Percentiles rank a stretch among this genome's conserved stretches.
Conservation (phyloP, 805 yeast species). For the Candida ascalaphidarum region DNA sequence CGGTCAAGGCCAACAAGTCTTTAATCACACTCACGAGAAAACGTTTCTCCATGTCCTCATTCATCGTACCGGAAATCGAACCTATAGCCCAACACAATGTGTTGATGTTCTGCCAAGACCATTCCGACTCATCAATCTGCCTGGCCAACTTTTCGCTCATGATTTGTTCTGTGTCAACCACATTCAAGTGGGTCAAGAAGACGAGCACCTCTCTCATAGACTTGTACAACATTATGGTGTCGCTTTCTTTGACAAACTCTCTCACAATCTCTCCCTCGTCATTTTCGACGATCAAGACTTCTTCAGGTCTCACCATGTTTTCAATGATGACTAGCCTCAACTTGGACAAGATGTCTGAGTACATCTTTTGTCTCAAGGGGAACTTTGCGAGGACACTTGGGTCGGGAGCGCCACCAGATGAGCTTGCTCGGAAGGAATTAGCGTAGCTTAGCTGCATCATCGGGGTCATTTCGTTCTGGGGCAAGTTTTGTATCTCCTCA, state of each 20-base stretch:
- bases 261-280: slow-evolving; percentile 99
- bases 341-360: slow-evolving; percentile 69
- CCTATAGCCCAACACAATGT: slow-evolving; percentile 99
- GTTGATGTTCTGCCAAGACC: slow-evolving; percentile 99
- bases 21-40: slow-evolving; percentile 90
- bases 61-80: slow-evolving; percentile 97
- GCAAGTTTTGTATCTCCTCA: slow-evolving; percentile 77
- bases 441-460: slow-evolving; percentile 57
- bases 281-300: slow-evolving; percentile 91
- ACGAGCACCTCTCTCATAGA: slow-evolving; percentile 94
- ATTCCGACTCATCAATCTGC: slow-evolving; percentile 93
- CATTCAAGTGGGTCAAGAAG: slow-evolving; percentile 91
- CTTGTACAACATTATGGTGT: slow-evolving; percentile 91
- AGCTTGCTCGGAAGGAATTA: slow-evolving; percentile 28
- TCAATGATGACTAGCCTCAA: slow-evolving; percentile 91
- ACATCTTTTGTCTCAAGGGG: slow-evolving; percentile 81
- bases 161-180: slow-evolving; percentile 85
- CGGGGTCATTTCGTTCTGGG: slow-evolving; percentile 65
- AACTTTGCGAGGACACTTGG: slow-evolving; percentile 69
- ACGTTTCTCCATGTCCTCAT: slow-evolving; percentile 93
- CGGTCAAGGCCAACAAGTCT: slow-evolving; percentile 85
- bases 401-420: slow-evolving; percentile 69
- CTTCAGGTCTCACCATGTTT: slow-evolving; percentile 98
- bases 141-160: slow-evolving; percentile 87
- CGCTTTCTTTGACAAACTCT: slow-evolving; percentile 94